Base-by-base conservation (phyloP, 345 rosid species). In the Eucalyptus guilfoylei region DNA sequence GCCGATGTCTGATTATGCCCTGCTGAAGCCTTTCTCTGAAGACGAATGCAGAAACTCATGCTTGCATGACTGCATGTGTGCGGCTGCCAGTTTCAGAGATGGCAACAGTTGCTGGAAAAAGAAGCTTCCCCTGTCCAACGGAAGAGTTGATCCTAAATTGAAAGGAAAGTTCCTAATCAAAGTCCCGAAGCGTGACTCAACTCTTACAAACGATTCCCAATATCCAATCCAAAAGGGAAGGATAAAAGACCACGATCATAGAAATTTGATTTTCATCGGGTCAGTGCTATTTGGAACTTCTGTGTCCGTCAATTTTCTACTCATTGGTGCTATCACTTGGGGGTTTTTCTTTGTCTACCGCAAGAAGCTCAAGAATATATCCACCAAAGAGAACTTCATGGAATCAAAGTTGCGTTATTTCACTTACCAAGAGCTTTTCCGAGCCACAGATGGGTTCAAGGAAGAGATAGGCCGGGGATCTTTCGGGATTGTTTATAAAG, bases 401-500 rank as follows among this genome's bases (percentile, higher is more conserved):
- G 88, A 67, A 55, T 54, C n/a, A 45, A 93, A 89, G 48, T 86
- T 91, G 85, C 88, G 62, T n/a, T 87, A 52, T 58, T 94, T 91
- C 83, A 87, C 87, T 48, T 94, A 88, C 87, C 88, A 80, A 28
- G 95, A 94, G 86, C 89, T 94, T 32, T 90, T 50, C 67, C 69
- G 80, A 14, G 93, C 92, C 8, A 94, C 95, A 3, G 30, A 67
- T 48, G 91, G 91, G 14, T 94, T 92, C 88, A 90, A 91, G 76
- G 89, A 90, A 48, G 91, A 92, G 76, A 62, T 93, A 14, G 95
- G 95, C 19, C 90, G 92, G 34, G 94, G 95, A 34, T 80, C 93
- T 16, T 94, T 93, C n/a, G 93, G 93, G 21, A 89, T 80, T 37
- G 95, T 93, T 40, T 94, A 91, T 64, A 92, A 89, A 89, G 95